Evolutionary conservation across 345 rosid species (phyloP).

Genomic region (Ceriops zippeliana): DNA sequence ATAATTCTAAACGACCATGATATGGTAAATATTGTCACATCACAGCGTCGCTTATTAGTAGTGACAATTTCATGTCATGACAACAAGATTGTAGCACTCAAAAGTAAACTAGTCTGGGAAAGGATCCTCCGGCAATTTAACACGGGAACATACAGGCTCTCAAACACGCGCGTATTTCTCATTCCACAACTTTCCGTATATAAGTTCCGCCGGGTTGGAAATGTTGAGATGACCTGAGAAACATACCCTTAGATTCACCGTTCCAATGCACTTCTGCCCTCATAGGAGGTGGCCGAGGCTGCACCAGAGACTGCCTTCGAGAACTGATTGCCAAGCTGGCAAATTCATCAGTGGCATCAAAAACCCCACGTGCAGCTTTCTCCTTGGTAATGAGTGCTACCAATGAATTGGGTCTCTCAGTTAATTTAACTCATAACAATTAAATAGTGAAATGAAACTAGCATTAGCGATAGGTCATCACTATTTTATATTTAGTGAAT

Average conservation of each 20-base stretch:
- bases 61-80: no score
- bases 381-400: conserved; percentile 41
- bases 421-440: neutral
- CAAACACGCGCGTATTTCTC: conserved; percentile 8
- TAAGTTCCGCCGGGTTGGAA: conserved; percentile 39
- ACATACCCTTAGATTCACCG: conserved; percentile 41
- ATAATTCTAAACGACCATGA: no score
- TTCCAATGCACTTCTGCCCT: conserved; percentile 62
- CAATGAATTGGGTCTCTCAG: neutral
- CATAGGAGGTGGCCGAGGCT: conserved; percentile 46
- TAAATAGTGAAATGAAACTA: no score
- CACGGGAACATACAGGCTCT: neutral
- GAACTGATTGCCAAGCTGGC: conserved; percentile 45
- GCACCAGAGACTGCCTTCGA: conserved; percentile 31
- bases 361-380: conserved; percentile 35
- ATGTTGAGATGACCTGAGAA: conserved; percentile 48
- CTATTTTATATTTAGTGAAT: neutral
- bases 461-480: neutral
- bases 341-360: conserved; percentile 50
- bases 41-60: no score
- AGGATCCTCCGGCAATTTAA: neutral
- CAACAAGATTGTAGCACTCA: no score
- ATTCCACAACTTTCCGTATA: conserved; percentile 52
- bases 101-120: no score
- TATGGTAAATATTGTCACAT: no score